A percentile compares a stretch with the other conserved stretches of the same genome.
These are phyloP conservation scores for Myxozyma monticola DNA, from an alignment of 805 yeast species.

Conservation along the genomic window DNA sequence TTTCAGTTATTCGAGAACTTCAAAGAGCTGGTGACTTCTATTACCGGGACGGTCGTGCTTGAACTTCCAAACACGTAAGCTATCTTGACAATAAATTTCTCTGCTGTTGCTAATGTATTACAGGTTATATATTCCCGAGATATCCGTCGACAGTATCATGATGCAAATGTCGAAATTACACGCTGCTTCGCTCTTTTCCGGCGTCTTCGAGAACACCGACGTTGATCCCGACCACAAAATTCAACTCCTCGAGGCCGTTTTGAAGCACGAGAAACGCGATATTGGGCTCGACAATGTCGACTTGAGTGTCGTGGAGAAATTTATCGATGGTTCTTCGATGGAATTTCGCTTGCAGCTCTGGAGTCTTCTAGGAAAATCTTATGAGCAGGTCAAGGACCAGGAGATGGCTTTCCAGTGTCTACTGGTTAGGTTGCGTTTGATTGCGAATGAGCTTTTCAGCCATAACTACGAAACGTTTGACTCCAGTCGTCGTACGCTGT, in stretches of 20 bases:
- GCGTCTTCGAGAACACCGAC: slow-evolving; percentile 43
- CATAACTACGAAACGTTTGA: slow-evolving; percentile 7
- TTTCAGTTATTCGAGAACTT: slow-evolving; percentile 34
- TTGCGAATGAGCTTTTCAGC: slow-evolving; percentile 5
- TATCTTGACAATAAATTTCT: neutral
- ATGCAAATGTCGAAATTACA: slow-evolving; percentile 69
- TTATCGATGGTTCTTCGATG: slow-evolving; percentile 63
- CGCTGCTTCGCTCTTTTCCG: slow-evolving; percentile 65
- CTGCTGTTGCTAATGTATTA: neutral
- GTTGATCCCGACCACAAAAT: slow-evolving; percentile 33
- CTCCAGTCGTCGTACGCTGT: slow-evolving; percentile 3
- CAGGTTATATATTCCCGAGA: slow-evolving; percentile 50
- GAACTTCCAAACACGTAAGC: too few relatives aligned
- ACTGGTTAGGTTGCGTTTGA: slow-evolving; percentile 7
- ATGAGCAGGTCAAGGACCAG: slow-evolving; percentile 8
- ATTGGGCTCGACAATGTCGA: slow-evolving; percentile 2
- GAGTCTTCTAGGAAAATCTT: slow-evolving; percentile 26
- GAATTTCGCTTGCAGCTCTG: slow-evolving; percentile 72
- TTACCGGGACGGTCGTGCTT: neutral
- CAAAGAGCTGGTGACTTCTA: slow-evolving; percentile 1
- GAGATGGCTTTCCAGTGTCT: slow-evolving; percentile 15
- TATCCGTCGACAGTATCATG: slow-evolving; percentile 52
- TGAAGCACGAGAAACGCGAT: slow-evolving; percentile 37
- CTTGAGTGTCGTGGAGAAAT: slow-evolving; percentile 16
- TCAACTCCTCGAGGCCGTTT: slow-evolving; percentile 48